These are phyloP conservation scores for Podospora didyma DNA, from an alignment of 495 filamentous ascomycete genomes.

Conservation along the genomic window DNA sequence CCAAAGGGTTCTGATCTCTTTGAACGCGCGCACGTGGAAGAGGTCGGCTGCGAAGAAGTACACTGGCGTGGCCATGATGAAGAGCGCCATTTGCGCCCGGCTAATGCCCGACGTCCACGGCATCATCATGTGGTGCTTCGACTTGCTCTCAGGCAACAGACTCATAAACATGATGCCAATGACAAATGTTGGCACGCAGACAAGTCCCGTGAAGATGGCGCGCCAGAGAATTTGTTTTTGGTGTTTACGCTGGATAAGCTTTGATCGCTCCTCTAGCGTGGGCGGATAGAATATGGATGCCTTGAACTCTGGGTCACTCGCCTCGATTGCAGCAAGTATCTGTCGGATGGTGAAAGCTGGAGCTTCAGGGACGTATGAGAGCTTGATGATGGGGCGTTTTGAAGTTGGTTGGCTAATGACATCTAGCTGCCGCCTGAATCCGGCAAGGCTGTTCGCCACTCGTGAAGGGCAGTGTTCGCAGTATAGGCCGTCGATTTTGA, in stretches of 20 bases:
- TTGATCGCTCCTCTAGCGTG: slow-evolving; percentile 79
- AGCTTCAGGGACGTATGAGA: slow-evolving; percentile 65
- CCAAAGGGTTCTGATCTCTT: slow-evolving; percentile 80
- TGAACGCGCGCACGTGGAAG: slow-evolving; percentile 75
- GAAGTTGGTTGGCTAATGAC: slow-evolving; percentile 48
- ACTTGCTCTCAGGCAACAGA: slow-evolving; percentile 59
- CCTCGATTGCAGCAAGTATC: slow-evolving; percentile 64
- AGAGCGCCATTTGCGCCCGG: slow-evolving; percentile 76
- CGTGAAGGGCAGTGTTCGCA: slow-evolving; percentile 76
- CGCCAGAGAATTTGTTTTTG: slow-evolving; percentile 58
- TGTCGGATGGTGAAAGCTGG: slow-evolving; percentile 73
- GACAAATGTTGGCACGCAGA: slow-evolving; percentile 81
- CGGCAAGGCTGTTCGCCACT: slow-evolving; percentile 43
- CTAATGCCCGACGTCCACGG: slow-evolving; percentile 70
- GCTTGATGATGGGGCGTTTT: slow-evolving; percentile 57
- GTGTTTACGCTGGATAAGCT: slow-evolving; percentile 63
- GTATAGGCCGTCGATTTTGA: slow-evolving; percentile 79
- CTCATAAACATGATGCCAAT: slow-evolving; percentile 92
- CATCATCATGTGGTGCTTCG: slow-evolving; percentile 61
- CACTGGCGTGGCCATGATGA: slow-evolving; percentile 82
- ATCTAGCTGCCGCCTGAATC: slow-evolving; percentile 36
- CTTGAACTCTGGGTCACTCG: slow-evolving; percentile 59
- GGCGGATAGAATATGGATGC: slow-evolving; percentile 73
- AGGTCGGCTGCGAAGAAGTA: slow-evolving; percentile 86
- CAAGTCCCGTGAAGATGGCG: slow-evolving; percentile 63